Evolutionary conservation across 176 grass and related monocot species (phyloP).

Genomic region (Otatea glauca): DNA sequence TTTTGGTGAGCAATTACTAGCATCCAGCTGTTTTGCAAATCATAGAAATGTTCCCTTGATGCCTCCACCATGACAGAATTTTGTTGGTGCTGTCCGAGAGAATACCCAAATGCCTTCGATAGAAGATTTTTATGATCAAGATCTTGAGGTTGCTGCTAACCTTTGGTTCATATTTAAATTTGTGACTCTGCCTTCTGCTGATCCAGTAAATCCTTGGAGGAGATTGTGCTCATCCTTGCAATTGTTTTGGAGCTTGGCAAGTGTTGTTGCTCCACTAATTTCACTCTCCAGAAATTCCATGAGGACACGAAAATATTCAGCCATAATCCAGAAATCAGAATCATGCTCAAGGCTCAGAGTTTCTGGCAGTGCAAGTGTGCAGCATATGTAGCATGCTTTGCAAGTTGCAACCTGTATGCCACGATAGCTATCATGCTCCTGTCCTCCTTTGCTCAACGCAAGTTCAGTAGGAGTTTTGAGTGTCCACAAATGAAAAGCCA

Average conservation of each 20-base stretch:
- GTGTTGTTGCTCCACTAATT: not conserved
- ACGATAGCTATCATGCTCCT: not conserved
- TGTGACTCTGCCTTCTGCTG: not conserved
- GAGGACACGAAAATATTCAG: not conserved
- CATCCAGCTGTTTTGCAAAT: not conserved
- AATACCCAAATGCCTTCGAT: not conserved
- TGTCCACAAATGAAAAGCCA: not conserved
- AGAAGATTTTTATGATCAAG: slow-evolving; percentile 31
- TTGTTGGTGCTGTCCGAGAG: not conserved
- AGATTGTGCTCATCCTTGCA: not conserved
- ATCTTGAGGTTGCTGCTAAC: not conserved
- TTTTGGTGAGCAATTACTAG: slow-evolving; percentile 55
- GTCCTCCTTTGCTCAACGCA: not conserved
- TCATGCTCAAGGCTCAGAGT: not conserved
- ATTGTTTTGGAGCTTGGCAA: not conserved
- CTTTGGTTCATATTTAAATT: slow-evolving; percentile 32
- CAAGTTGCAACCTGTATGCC: not conserved
- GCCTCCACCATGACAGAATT: not conserved
- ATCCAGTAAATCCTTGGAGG: not conserved
- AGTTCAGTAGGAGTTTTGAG: not conserved
- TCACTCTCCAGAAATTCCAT: not conserved
- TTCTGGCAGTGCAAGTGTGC: not conserved
- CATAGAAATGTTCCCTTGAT: slow-evolving; percentile 29
- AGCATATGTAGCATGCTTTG: not conserved
- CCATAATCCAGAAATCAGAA: not conserved